These are phyloP conservation scores for Colletotrichum endophyticum DNA, from an alignment of 2,329 filamentous ascomycete species.

Conservation along the genomic window DNA sequence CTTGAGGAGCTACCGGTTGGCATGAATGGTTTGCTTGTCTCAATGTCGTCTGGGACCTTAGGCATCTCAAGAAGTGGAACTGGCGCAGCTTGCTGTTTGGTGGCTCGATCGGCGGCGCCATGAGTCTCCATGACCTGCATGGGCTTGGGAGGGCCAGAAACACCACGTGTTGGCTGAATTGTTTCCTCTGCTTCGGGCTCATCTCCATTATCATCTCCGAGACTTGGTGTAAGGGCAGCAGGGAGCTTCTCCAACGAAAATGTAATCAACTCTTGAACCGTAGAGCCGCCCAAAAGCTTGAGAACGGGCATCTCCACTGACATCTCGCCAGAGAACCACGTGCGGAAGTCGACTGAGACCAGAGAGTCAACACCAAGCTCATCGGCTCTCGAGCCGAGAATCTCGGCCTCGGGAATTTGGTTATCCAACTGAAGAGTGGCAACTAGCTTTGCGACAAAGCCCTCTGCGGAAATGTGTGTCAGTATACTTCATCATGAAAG, in stretches of 20 bases:
- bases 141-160: neutral
- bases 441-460: neutral
- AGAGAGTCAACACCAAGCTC: neutral
- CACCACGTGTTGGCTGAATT: neutral
- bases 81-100: neutral
- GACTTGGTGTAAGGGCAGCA: neutral
- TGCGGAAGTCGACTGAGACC: neutral
- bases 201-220: neutral
- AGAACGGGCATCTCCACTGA: neutral
- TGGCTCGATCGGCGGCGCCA: neutral
- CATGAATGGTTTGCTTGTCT: neutral
- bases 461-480: neutral
- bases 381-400: neutral
- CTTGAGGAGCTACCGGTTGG: neutral
- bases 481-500: neutral
- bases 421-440: neutral
- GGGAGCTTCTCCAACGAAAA: neutral
- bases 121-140: neutral
- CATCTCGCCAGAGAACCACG: neutral
- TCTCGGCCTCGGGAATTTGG: neutral
- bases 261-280: neutral
- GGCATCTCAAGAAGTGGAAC: neutral
- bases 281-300: neutral
- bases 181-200: neutral
- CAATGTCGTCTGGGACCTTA: neutral